Evolutionary conservation across 83 land plant genomes (phyloP), one percentile per base, ranked within the genome.

Genomic region (Diphasiastrum complanatum): DNA sequence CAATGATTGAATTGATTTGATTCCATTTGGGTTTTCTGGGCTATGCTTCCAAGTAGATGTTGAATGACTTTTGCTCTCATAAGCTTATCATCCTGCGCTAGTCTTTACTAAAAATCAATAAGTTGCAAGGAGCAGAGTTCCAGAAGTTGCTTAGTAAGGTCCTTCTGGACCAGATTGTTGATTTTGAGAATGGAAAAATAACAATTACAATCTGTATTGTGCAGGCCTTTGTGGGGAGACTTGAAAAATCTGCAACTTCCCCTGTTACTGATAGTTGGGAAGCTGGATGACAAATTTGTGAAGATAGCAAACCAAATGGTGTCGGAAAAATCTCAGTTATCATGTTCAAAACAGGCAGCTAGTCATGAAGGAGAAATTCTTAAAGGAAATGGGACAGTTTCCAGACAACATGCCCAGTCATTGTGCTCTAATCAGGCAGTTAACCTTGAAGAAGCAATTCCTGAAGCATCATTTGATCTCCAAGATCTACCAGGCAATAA

Each of bases 221-320:
- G 4, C 65, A 92, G 98, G 68, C 67, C 91, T 40, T 47, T 92
- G 8, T 92, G 98, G 98, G 81, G 79, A 6, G 83, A 83, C 22
- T 61, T 92, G 61, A 62, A 67, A 43, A 48, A 64, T 16, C 64
- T 59, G 45, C 45, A 68, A 8, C 69, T 65, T 26, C 91, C 91
- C 22, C 76, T 83, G 34, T 62, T 89, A 51, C 19, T 92, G 33
- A 70, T 92, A 60, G 80, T 67, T 27, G 98, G 98, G 16, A 79
- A 83, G 46, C 68, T 72, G 50, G 98, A 92, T 65, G 30, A 6
- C 19, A 92, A 92, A 49, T 92, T 85, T 69, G 74, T 66, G 54
- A 52, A 61, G 26, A 83, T 92, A 41, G 81, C 84, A 29, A 72
- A 64, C 37, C 47, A 85, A 45, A 88, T 92, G 89, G n/a, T 48